Conservation (phyloP, 2,329 filamentous ascomycete genomes). For the Hansfordia pulvinata region DNA sequence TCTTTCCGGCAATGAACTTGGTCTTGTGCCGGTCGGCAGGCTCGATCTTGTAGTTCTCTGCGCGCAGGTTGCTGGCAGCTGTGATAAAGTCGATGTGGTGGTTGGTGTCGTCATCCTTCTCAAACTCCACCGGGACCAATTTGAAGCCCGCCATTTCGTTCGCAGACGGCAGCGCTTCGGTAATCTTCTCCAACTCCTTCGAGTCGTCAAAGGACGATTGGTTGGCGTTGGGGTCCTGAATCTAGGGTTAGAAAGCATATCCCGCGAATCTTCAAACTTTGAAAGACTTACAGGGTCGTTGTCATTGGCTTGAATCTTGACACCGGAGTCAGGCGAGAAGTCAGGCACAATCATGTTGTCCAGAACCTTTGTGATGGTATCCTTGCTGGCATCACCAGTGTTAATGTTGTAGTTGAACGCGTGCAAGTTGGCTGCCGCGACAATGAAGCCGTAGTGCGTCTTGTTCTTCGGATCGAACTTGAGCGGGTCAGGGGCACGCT, state of each 20-base stretch:
- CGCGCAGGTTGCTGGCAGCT: slow-evolving; percentile 87
- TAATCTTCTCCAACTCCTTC: slow-evolving; percentile 61
- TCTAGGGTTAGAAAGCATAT: no score
- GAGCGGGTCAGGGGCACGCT: slow-evolving; percentile 84
- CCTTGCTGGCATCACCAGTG: slow-evolving; percentile 56
- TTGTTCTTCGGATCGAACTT: slow-evolving; percentile 77
- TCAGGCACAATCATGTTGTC: slow-evolving; percentile 93
- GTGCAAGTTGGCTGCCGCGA: slow-evolving; percentile 81
- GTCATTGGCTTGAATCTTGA: slow-evolving; percentile 95
- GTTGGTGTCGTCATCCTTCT: slow-evolving; percentile 97
- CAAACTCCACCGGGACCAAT: slow-evolving; percentile 84
- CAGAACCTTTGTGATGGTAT: slow-evolving; percentile 65
- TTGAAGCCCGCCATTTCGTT: slow-evolving; percentile 79
- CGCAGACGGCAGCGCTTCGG: slow-evolving; percentile 59
- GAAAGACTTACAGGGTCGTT: slow-evolving; percentile 59
- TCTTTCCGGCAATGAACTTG: slow-evolving; percentile 99
- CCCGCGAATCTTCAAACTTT: no score
- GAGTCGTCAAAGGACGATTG: slow-evolving; percentile 55
- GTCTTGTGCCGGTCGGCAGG: slow-evolving; percentile 91
- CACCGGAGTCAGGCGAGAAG: slow-evolving; percentile 75
- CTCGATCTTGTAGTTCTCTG: slow-evolving; percentile 95
- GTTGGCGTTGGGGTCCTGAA: slow-evolving; percentile 65
- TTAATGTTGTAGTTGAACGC: slow-evolving; percentile 98
- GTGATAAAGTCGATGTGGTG: slow-evolving; percentile 99
- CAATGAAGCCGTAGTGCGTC: slow-evolving; percentile 78